Evolutionary conservation across 495 filamentous ascomycete species (phyloP).

Genomic region (Talaromyces nanjingensis): DNA sequence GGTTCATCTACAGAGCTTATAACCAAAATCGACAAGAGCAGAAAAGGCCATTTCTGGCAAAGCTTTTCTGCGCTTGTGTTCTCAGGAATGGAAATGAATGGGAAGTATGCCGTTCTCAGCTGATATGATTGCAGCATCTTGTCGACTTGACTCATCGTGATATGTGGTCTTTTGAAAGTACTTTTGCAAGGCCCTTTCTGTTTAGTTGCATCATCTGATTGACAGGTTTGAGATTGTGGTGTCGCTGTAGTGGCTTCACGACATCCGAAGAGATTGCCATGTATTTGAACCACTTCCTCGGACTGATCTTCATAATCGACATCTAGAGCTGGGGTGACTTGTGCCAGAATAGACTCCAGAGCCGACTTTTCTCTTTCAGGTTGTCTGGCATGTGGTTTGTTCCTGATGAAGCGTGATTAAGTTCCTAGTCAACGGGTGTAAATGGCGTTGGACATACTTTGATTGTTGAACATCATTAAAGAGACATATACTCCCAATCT

Average conservation of each 20-base stretch:
- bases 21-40: not conserved
- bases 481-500: not conserved
- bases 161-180: not conserved
- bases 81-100: not conserved
- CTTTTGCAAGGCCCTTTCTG: not conserved
- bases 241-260: not conserved
- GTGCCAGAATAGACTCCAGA: not conserved
- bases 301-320: conserved; percentile 3
- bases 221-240: not conserved
- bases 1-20: not conserved
- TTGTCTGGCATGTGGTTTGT: not conserved
- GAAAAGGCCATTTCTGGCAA: not conserved
- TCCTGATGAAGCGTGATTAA: not conserved
- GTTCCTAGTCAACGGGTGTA: not conserved
- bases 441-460: not conserved
- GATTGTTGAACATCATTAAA: not conserved
- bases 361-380: not conserved
- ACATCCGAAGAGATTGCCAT: not conserved
- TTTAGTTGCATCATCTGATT: not conserved
- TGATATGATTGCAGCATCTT: not conserved
- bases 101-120: not conserved
- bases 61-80: not conserved
- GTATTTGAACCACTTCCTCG: not conserved
- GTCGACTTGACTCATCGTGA: conserved; percentile 1
- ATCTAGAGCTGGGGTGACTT: not conserved